Percentiles rank a stretch among this genome's conserved stretches.
phyloP scores from a whole-genome alignment of 2,329 filamentous ascomycete genomes.

The Amauroascus niger region DNA sequence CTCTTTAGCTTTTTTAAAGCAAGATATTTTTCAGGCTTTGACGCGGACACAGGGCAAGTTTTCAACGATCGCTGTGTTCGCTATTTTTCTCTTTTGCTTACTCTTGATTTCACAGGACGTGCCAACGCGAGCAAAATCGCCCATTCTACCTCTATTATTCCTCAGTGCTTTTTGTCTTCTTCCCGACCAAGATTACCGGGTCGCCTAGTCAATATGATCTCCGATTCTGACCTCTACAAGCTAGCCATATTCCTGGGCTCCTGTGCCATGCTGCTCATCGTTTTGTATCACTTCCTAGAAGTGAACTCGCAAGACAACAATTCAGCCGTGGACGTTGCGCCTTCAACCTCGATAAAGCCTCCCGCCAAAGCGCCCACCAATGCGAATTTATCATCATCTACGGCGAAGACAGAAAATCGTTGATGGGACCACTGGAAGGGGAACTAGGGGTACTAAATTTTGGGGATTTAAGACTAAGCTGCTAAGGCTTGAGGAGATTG shows the following conservation, averaged over 20 bases:
- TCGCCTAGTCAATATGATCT: constrained; percentile 62
- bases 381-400: neutral
- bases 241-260: constrained; percentile 89
- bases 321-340: neutral
- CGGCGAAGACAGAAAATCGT: constrained; percentile 3
- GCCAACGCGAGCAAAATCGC: neutral
- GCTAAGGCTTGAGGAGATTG: neutral
- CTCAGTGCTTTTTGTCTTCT: neutral
- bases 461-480: neutral
- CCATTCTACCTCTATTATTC: neutral
- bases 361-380: neutral
- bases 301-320: constrained; percentile 64
- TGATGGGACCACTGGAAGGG: neutral
- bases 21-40: no score
- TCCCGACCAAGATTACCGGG: neutral
- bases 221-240: constrained; percentile 81
- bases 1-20: neutral
- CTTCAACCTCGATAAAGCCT: neutral
- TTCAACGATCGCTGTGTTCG: neutral
- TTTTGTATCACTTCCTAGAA: constrained; percentile 93
- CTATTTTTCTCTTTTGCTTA: neutral
- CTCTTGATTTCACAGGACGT: neutral
- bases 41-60: neutral
- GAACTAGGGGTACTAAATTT: neutral
- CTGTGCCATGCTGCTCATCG: constrained; percentile 80